Conservation (phyloP, 2,329 filamentous ascomycete species). For the Penicillium sp. region DNA sequence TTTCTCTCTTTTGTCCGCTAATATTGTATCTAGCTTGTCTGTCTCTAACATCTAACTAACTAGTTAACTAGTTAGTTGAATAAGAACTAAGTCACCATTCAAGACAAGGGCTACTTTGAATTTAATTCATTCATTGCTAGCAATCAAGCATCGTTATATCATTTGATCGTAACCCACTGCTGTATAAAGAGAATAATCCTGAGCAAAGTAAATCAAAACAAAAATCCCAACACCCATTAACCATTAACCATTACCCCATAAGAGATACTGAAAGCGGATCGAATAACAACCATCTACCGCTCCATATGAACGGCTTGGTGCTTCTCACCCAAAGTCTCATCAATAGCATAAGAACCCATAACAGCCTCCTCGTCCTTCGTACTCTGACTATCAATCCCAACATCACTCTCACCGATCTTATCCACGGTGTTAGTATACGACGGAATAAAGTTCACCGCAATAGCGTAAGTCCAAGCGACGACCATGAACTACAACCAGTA, state of each 20-base stretch:
- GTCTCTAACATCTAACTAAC: no score
- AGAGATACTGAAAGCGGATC: not conserved
- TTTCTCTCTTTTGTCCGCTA: no score
- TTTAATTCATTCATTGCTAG: not conserved
- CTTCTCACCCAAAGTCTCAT: slow-evolving; percentile 27
- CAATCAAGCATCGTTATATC: not conserved
- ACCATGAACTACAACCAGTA: slow-evolving; percentile 51
- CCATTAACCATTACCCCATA: not conserved
- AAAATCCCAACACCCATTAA: not conserved
- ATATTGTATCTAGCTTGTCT: not conserved
- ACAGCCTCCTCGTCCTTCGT: slow-evolving; percentile 30
- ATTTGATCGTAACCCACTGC: not conserved
- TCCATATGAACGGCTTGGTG: slow-evolving; percentile 13
- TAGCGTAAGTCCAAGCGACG: slow-evolving; percentile 56
- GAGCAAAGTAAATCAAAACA: not conserved
- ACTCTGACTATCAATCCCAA: slow-evolving; percentile 40
- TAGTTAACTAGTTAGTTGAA: not conserved
- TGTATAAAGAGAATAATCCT: not conserved
- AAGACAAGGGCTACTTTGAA: no score
- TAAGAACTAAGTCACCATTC: not conserved
- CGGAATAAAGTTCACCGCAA: slow-evolving; percentile 66
- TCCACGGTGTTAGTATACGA: slow-evolving; percentile 65
- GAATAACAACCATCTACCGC: slow-evolving; percentile 3
- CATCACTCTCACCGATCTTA: slow-evolving; percentile 48
- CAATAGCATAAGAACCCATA: slow-evolving; percentile 19